Evolutionary conservation across 768 basidiomycete species (phyloP).

Genomic region (Agaricus sinodeliciosus): DNA sequence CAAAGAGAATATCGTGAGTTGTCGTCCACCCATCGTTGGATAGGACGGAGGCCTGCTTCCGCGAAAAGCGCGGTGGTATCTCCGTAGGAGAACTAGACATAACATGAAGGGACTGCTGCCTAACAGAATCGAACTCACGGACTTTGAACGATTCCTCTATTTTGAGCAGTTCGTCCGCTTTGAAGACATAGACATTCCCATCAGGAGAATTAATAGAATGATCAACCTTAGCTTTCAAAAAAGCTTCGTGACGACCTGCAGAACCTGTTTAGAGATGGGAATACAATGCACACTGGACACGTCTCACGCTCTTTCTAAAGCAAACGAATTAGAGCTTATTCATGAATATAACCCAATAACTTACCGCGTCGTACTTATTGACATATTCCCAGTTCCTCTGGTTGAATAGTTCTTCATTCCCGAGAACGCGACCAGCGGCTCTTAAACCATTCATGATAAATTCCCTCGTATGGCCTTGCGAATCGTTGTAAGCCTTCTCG

Average conservation of each 20-base stretch:
- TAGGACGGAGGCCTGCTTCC: conserved; percentile 69
- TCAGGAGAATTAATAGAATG: conserved; percentile 53
- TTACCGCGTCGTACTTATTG: conserved; percentile 43
- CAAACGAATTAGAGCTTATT: background rate
- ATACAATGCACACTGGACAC: background rate
- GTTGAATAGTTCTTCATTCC: conserved; percentile 58
- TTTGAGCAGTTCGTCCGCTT: conserved; percentile 69
- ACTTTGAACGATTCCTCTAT: conserved; percentile 91
- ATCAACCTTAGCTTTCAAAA: conserved; percentile 57
- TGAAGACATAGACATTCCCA: conserved; percentile 44
- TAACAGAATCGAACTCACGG: conserved; percentile 10
- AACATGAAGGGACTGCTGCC: background rate
- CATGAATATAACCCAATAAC: conserved; percentile 13
- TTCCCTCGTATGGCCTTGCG: conserved; percentile 56
- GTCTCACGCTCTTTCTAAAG: conserved; percentile 23
- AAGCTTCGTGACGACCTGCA: conserved; percentile 82
- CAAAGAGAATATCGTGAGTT: conserved; percentile 74
- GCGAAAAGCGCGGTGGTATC: conserved; percentile 70
- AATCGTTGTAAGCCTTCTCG: conserved; percentile 84
- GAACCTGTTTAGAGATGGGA: background rate
- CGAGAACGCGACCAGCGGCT: conserved; percentile 61
- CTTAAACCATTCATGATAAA: conserved; percentile 88
- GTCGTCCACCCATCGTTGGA: conserved; percentile 82
- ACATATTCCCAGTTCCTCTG: conserved; percentile 73
- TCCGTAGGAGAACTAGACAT: conserved; percentile 63